Conservation (phyloP, 768 basidiomycete species). For the Coprinellus aureogranulatus region DNA sequence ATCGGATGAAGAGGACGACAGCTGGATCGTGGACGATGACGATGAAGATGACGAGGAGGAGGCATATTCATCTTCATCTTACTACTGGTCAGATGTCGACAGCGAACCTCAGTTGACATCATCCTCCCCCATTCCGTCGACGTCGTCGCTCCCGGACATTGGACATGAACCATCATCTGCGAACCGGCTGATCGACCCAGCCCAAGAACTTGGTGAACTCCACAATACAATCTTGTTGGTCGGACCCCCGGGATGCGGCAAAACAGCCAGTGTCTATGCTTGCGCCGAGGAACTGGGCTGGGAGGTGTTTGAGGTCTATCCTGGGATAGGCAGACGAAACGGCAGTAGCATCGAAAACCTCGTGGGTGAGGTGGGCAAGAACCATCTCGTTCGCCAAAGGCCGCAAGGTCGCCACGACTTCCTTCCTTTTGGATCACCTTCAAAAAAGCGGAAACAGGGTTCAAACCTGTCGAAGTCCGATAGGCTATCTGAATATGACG, state of each 20-base stretch:
- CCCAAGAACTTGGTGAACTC: constrained; percentile 42
- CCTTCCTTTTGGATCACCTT: constrained; percentile 3
- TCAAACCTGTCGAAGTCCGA: background rate
- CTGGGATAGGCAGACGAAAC: constrained; percentile 88
- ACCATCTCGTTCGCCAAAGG: constrained; percentile 65
- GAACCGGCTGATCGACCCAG: constrained; percentile 3
- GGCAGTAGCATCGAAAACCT: constrained; percentile 74
- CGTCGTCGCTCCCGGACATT: constrained; percentile 5
- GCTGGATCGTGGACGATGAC: constrained; percentile 53
- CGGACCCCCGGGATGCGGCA: constrained; percentile 84
- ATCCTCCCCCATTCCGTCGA: constrained; percentile 7
- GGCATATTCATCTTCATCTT: constrained; percentile 5
- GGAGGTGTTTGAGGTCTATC: constrained; percentile 96
- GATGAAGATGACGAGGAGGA: constrained; percentile 36
- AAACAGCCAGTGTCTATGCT: constrained; percentile 90
- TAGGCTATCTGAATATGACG: background rate
- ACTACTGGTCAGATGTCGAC: background rate
- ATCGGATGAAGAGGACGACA: constrained; percentile 54
- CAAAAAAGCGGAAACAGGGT: constrained; percentile 6
- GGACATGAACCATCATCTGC: constrained; percentile 8
- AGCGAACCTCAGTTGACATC: background rate
- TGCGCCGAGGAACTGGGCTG: constrained; percentile 92
- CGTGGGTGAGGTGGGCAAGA: constrained; percentile 91
- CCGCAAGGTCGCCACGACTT: constrained; percentile 16
- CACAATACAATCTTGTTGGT: constrained; percentile 84